Evolutionary conservation across 1,284 basidiomycete genomes (phyloP).

Genomic region (Tetrapyrgos nigripes): DNA sequence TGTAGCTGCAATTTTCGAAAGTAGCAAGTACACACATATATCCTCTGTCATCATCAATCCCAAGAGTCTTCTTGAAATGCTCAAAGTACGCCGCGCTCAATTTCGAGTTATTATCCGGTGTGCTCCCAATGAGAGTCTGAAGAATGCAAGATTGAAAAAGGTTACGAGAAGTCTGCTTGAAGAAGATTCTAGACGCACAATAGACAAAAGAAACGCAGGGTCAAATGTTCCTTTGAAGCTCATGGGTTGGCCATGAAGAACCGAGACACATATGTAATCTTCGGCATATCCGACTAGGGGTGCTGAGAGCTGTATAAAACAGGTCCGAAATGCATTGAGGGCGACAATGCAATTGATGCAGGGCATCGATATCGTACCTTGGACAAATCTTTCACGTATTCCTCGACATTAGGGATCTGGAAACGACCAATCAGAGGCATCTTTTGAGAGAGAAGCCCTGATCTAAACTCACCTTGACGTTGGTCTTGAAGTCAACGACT

Average conservation of each 20-base stretch:
- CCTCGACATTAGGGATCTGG: too few relatives aligned
- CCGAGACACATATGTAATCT: constrained; percentile 53
- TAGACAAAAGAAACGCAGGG: constrained; percentile 62
- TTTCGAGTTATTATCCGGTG: constrained; percentile 48
- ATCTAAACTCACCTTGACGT: too few relatives aligned
- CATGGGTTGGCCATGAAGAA: constrained; percentile 64
- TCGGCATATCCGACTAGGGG: constrained; percentile 60
- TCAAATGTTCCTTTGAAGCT: constrained; percentile 67
- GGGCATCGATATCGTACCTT: too few relatives aligned
- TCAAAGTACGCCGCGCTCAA: constrained; percentile 63
- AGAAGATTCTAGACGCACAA: constrained; percentile 51
- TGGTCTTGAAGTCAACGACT: too few relatives aligned
- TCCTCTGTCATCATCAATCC: constrained; percentile 55
- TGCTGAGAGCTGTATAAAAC: constrained; percentile 55
- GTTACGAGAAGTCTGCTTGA: too few relatives aligned
- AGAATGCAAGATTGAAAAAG: too few relatives aligned
- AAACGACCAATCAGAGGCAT: too few relatives aligned
- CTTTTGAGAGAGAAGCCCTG: too few relatives aligned
- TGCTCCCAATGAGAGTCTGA: constrained; percentile 64
- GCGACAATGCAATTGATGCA: too few relatives aligned
- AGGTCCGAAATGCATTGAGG: too few relatives aligned
- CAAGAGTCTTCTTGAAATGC: constrained; percentile 60
- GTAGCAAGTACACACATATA: too few relatives aligned
- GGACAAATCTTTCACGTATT: constrained; percentile 65
- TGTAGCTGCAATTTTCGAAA: too few relatives aligned